Conservation (phyloP, 257 asterid genomes). For the Ajuga chamaepitys region DNA sequence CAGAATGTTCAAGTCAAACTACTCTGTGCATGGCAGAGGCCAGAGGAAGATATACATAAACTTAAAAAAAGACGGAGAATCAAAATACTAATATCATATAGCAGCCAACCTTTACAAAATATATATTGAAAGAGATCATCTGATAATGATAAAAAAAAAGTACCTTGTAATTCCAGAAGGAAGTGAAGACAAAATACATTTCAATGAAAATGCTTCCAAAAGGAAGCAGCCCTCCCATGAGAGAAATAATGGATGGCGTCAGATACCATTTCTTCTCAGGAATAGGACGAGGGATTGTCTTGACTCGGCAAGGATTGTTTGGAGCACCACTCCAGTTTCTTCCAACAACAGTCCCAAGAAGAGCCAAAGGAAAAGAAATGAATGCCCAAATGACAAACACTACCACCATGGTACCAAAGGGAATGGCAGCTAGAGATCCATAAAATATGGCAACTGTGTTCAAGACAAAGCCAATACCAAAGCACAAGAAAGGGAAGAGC, state of each 20-base stretch:
- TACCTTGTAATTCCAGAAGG: slow-evolving; percentile 95
- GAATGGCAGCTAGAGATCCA: slow-evolving; percentile 84
- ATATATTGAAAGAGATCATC: not conserved
- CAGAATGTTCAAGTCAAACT: not conserved
- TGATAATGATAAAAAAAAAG: not conserved
- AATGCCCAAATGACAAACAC: slow-evolving; percentile 77
- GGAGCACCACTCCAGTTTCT: slow-evolving; percentile 81
- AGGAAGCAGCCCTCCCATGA: slow-evolving; percentile 89
- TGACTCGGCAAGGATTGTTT: slow-evolving; percentile 81
- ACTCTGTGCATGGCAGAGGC: not conserved
- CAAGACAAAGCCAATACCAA: slow-evolving; percentile 58
- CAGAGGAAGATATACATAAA: not conserved
- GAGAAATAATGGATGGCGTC: slow-evolving; percentile 60
- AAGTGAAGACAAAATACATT: slow-evolving; percentile 87
- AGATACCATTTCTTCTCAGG: slow-evolving; percentile 94
- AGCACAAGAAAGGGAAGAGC: slow-evolving; percentile 75
- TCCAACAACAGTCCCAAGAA: slow-evolving; percentile 81
- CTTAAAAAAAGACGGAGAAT: not conserved
- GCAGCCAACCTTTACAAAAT: not conserved
- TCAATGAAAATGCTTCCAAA: slow-evolving; percentile 85
- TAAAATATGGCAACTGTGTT: slow-evolving; percentile 78
- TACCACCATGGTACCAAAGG: slow-evolving; percentile 78
- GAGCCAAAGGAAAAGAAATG: slow-evolving; percentile 78
- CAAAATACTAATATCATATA: not conserved
- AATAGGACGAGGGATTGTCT: slow-evolving; percentile 91